A percentile compares a stretch with the other conserved stretches of the same genome.
Evolutionary conservation across 495 filamentous ascomycete genomes (phyloP).

Genomic region (Aspergillus taichungensis): DNA sequence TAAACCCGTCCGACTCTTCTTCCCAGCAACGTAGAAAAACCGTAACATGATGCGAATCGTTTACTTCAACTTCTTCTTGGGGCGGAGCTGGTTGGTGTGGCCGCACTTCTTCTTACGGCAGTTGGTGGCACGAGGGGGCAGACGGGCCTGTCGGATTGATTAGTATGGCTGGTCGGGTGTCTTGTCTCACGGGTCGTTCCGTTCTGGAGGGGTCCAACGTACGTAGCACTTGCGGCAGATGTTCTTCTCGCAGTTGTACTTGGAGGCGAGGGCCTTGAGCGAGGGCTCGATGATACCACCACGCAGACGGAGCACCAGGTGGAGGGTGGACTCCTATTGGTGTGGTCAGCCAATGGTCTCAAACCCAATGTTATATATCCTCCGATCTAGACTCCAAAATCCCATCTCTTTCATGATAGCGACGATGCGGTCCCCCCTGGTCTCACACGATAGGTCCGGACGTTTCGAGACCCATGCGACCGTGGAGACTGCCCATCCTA

Average conservation of each 20-base stretch:
- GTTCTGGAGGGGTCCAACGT: constrained; percentile 28
- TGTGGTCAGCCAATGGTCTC: constrained; percentile 17
- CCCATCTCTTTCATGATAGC: neutral
- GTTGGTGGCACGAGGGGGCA: constrained; percentile 97
- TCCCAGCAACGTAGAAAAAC: constrained; percentile 36
- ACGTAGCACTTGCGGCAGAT: constrained; percentile 99
- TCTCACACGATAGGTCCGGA: neutral
- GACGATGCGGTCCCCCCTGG: neutral
- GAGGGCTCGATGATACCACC: constrained; percentile 99
- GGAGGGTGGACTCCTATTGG: constrained; percentile 89
- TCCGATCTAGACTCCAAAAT: neutral
- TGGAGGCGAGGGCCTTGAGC: constrained; percentile 93
- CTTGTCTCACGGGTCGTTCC: constrained; percentile 4
- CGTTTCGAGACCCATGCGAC: neutral
- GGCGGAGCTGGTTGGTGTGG: constrained; percentile 98
- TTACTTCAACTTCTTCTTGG: constrained; percentile 99
- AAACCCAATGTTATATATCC: neutral
- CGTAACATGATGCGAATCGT: constrained; percentile 38
- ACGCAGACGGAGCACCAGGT: constrained; percentile 97
- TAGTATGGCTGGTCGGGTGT: neutral
- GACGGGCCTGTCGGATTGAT: constrained; percentile 58
- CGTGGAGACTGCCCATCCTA: neutral
- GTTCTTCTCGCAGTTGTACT: constrained; percentile 99
- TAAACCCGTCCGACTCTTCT: constrained; percentile 19
- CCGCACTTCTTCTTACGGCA: constrained; percentile 99